Base-by-base conservation (phyloP, 139 green algal species). In the Chlamydomonas sphaeroides region DNA sequence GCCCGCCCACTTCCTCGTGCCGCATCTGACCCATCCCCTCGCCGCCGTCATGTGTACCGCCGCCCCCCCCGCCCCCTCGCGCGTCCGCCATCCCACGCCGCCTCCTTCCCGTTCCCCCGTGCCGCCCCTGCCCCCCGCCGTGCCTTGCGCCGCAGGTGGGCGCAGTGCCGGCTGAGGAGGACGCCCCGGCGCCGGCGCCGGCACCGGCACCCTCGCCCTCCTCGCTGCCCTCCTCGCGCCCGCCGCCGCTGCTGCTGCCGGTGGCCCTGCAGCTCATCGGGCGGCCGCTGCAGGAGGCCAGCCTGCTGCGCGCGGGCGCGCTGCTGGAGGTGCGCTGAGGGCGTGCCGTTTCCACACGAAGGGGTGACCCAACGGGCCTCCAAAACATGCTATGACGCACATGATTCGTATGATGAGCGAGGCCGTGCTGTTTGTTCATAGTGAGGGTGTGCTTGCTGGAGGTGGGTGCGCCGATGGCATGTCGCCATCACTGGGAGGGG, bases 191-290 rank as follows among this genome's bases (percentile, higher is more conserved):
- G 14, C 0, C 38, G 14, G 63, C 33, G 33, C 8, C 33, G 1
- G 25, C 14, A 1, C 14, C 28, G 57, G 59, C 28, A 28, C 56
- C 35, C 38, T 56, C 57, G 38, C 56, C 8, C 11, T n/a, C n/a
- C n/a, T n/a, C n/a, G n/a, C n/a, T n/a, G n/a, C n/a, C n/a, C n/a
- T n/a, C n/a, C n/a, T n/a, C n/a, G 57, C 26, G 0, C 49, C 26
- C 28, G 56, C 33, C 6, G 82, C 48, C 45, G 10, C 18, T 59
- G 42, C 57, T 88, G 35, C 59, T 91, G 83, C 92, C 91, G 1
- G 75, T 93, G 25, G 93, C 92, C 3, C 85, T 98, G 80, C 95
- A 98, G 81, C 79, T 98, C 14, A 94, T 97, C 21, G 93, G 90
- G 11, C 87, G 86, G 33, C 80, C 90, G 32, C 95, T 89, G 91